phyloP scores from a whole-genome alignment of 1,284 basidiomycete genomes.

The Pseudozyma sp. region DNA sequence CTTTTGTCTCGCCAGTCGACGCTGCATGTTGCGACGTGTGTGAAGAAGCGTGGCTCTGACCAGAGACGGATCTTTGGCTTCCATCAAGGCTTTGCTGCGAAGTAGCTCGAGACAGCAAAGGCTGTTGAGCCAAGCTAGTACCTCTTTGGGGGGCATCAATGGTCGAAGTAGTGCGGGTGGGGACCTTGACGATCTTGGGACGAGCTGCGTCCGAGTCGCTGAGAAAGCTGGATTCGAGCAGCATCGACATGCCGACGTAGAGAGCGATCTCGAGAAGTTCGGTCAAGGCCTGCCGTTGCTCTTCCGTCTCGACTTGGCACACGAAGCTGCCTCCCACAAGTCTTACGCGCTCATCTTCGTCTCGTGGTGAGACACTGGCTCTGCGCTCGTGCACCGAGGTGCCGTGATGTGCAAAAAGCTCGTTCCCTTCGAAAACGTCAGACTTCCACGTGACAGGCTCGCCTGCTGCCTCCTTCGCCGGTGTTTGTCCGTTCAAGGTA shows the following conservation, averaged over 20 bases:
- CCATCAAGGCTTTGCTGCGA: constrained; percentile 27
- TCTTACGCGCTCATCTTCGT: constrained; percentile 38
- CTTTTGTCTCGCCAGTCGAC: neutral
- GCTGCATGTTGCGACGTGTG: constrained; percentile 2
- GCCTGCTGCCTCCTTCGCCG: neutral
- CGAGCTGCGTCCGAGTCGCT: constrained; percentile 51
- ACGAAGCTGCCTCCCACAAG: constrained; percentile 58
- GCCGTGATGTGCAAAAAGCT: constrained; percentile 37
- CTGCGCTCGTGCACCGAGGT: constrained; percentile 24
- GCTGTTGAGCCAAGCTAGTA: constrained; percentile 27
- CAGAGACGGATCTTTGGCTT: constrained; percentile 17
- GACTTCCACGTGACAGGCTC: constrained; percentile 39
- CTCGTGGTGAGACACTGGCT: constrained; percentile 22
- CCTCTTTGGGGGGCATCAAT: constrained; percentile 34
- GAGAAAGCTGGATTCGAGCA: constrained; percentile 59
- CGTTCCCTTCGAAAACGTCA: constrained; percentile 48
- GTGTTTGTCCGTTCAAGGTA: neutral
- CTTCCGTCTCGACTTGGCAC: constrained; percentile 31
- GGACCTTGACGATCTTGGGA: constrained; percentile 38
- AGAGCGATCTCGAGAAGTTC: constrained; percentile 44
- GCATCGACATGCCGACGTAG: constrained; percentile 58
- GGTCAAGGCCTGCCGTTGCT: constrained; percentile 25
- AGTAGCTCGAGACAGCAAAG: constrained; percentile 12
- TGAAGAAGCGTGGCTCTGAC: constrained; percentile 11
- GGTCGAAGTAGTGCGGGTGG: constrained; percentile 32